Evolutionary conservation across 2,329 filamentous ascomycete species (phyloP).

Genomic region (Cytospora mali): DNA sequence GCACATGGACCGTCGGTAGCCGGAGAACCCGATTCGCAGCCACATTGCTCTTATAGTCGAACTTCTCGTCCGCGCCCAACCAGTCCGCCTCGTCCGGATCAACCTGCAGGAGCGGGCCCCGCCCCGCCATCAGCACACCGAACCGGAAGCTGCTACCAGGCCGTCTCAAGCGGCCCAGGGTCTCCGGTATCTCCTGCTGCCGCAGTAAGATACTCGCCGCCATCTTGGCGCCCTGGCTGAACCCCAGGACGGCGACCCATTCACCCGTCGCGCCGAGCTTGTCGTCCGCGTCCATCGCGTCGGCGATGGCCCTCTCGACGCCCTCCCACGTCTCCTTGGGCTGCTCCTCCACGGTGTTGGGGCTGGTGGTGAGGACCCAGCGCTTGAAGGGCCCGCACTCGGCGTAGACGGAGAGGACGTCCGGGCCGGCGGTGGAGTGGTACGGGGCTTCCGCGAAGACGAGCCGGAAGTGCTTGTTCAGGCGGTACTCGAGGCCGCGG

Average conservation of each 20-base stretch:
- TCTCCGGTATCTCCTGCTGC: constrained; percentile 55
- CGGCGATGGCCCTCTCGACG: constrained; percentile 43
- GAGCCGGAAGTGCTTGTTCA: constrained; percentile 65
- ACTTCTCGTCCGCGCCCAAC: constrained; percentile 44
- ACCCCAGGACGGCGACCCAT: constrained; percentile 65
- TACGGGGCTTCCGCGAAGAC: constrained; percentile 74
- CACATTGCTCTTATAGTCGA: constrained; percentile 47
- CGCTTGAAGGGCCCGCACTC: constrained; percentile 65
- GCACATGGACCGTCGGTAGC: constrained; percentile 68
- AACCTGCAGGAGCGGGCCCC: constrained; percentile 29
- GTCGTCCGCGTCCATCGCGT: constrained; percentile 56
- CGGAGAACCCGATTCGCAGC: constrained; percentile 50
- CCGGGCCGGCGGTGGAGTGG: constrained; percentile 61
- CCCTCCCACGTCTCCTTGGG: constrained; percentile 33
- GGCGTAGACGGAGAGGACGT: constrained; percentile 66
- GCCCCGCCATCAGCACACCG: constrained; percentile 43
- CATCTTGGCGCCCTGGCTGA: constrained; percentile 68
- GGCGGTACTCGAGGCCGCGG: constrained; percentile 52
- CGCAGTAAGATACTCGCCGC: constrained; percentile 60
- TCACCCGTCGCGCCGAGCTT: constrained; percentile 52
- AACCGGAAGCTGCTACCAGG: constrained; percentile 30
- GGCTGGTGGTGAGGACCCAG: constrained; percentile 33
- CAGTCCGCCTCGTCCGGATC: constrained; percentile 28
- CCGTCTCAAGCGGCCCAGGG: constrained; percentile 28
- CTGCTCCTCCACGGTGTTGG: constrained; percentile 24